Conservation (phyloP, 768 basidiomycete species). For the Fibroporia radiculosa region DNA sequence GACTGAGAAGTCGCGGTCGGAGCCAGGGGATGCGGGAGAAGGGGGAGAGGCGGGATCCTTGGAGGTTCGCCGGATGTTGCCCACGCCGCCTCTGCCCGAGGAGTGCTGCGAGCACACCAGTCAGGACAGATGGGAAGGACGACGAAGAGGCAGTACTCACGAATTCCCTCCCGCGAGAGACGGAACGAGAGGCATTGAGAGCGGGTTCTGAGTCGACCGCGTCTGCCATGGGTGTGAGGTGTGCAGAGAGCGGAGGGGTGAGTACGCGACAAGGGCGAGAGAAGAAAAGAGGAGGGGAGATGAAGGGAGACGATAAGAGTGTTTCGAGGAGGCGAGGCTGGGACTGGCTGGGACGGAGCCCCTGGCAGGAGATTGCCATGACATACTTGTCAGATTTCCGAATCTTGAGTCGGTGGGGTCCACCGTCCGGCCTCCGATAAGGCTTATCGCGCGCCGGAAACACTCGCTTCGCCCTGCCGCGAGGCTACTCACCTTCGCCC, state of each 20-base stretch:
- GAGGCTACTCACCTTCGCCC: slow-evolving; percentile 1
- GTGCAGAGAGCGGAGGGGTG: neutral
- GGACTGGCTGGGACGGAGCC: neutral
- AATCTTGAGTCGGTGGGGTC: too few relatives aligned
- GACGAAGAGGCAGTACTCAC: slow-evolving; percentile 30
- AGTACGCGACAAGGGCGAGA: neutral
- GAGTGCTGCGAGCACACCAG: slow-evolving; percentile 35
- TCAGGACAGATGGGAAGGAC: neutral
- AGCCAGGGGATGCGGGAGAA: neutral
- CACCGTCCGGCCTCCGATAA: neutral
- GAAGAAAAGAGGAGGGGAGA: neutral
- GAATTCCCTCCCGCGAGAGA: slow-evolving; percentile 55
- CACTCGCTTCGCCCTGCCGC: neutral
- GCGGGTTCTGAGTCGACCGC: slow-evolving; percentile 5
- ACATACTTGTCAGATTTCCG: too few relatives aligned
- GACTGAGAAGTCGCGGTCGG: slow-evolving; percentile 40
- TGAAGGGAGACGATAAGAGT: neutral
- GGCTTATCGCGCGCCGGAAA: neutral
- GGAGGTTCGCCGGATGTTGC: slow-evolving; percentile 66
- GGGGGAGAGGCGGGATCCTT: neutral
- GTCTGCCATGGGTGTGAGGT: slow-evolving; percentile 9
- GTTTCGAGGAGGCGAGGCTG: neutral
- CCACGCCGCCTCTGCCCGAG: slow-evolving; percentile 78
- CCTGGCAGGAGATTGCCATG: neutral
- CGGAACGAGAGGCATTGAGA: slow-evolving; percentile 27